Evolutionary conservation across 2,329 filamentous ascomycete genomes (phyloP).

Genomic region (Furcasterigmium furcatum): DNA sequence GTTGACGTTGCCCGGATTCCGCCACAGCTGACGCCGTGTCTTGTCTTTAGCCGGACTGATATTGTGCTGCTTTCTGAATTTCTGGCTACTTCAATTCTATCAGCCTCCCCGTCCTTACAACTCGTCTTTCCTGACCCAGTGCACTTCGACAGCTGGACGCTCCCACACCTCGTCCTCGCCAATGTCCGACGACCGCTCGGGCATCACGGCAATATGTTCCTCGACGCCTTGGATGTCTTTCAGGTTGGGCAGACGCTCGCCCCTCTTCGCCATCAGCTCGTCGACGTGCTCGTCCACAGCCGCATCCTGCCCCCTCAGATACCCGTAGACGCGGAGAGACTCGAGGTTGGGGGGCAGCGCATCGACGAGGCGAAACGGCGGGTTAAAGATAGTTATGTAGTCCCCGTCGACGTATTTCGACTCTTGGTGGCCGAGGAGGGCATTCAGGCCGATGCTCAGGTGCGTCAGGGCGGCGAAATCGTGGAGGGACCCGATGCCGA

Average conservation of each 20-base stretch:
- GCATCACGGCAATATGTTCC: background rate
- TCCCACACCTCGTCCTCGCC: background rate
- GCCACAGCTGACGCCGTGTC: no score
- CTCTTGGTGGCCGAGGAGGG: background rate
- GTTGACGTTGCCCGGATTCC: no score
- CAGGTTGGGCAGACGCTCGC: slow-evolving; percentile 6
- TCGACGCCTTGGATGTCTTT: background rate
- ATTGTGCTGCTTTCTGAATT: no score
- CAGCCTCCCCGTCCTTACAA: no score
- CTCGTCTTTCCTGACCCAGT: background rate
- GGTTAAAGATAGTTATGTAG: background rate
- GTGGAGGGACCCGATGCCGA: slow-evolving; percentile 7
- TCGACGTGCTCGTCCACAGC: slow-evolving; percentile 3
- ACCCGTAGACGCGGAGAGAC: slow-evolving; percentile 10
- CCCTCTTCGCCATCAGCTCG: slow-evolving; percentile 8
- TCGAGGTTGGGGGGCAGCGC: slow-evolving; percentile 8
- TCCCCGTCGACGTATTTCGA: no score
- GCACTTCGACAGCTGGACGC: background rate
- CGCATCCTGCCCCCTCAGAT: slow-evolving; percentile 5
- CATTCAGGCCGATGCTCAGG: slow-evolving; percentile 3
- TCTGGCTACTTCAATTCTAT: no score
- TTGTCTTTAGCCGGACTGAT: no score
- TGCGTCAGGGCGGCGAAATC: slow-evolving; percentile 7
- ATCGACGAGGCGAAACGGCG: slow-evolving; percentile 8
- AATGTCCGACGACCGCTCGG: background rate